These are phyloP conservation scores for Candolleomyces efflorescens DNA, from an alignment of 768 basidiomycete species.

Conservation along the genomic window DNA sequence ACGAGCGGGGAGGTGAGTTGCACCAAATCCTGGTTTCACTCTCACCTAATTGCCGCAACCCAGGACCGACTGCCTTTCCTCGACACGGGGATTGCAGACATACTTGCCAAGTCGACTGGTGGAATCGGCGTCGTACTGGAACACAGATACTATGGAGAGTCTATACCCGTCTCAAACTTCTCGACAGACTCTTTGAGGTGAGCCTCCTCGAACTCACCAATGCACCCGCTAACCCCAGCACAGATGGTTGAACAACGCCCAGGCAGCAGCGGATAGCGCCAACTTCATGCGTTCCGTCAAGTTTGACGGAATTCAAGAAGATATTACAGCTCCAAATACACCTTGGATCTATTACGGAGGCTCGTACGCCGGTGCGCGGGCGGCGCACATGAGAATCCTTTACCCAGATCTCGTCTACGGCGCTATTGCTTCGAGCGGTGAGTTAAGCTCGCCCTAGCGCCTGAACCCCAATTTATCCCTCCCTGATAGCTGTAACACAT, in stretches of 20 bases:
- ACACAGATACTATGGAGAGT: slow-evolving; percentile 82
- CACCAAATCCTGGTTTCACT: background rate
- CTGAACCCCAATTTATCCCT: background rate
- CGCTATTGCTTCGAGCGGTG: slow-evolving; percentile 28
- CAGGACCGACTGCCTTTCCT: slow-evolving; percentile 54
- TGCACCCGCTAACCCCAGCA: background rate
- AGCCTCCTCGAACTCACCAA: background rate
- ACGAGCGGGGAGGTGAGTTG: slow-evolving; percentile 70
- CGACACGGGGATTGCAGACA: slow-evolving; percentile 82
- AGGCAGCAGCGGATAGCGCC: slow-evolving; percentile 87
- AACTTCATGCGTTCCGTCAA: slow-evolving; percentile 83
- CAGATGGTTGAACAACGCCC: slow-evolving; percentile 87
- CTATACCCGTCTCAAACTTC: slow-evolving; percentile 14
- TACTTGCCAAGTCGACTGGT: slow-evolving; percentile 77
- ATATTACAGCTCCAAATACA: slow-evolving; percentile 65
- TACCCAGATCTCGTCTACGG: slow-evolving; percentile 90
- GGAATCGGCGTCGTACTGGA: slow-evolving; percentile 91
- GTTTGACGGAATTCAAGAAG: slow-evolving; percentile 65
- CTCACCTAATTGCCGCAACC: background rate
- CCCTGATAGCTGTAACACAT: slow-evolving; percentile 69
- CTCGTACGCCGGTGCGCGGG: slow-evolving; percentile 90
- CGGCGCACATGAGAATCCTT: slow-evolving; percentile 85
- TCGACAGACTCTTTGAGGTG: slow-evolving; percentile 16
- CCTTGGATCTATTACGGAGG: slow-evolving; percentile 96
- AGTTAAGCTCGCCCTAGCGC: background rate